Conservation (phyloP, 2,329 filamentous ascomycete species). For the Cryphonectria carpinicola region DNA sequence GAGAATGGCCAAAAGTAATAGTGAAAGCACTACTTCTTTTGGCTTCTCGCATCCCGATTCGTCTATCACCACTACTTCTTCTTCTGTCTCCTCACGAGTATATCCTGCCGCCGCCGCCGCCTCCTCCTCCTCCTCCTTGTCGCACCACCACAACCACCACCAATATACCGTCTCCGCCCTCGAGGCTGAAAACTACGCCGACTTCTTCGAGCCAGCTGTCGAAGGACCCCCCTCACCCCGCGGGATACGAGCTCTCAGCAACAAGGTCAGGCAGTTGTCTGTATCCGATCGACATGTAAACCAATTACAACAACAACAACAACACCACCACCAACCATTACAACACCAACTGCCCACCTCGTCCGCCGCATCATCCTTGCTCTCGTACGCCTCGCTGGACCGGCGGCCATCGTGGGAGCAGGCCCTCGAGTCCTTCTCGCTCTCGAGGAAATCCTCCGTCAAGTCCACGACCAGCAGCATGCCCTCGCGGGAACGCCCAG, state of each 20-base stretch:
- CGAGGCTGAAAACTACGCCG: constrained; percentile 38
- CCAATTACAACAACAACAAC: constrained; percentile 33
- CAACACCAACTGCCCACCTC: constrained; percentile 47
- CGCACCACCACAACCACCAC: constrained; percentile 7
- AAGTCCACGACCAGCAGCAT: constrained; percentile 58
- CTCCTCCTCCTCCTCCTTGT: not conserved
- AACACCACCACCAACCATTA: not conserved
- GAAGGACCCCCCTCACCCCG: constrained; percentile 66
- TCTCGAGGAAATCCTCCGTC: constrained; percentile 61
- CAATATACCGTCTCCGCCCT: constrained; percentile 23
- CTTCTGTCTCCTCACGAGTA: constrained; percentile 16
- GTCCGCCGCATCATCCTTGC: constrained; percentile 59
- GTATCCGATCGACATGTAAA: constrained; percentile 51
- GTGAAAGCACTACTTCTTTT: constrained; percentile 22
- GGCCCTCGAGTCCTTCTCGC: constrained; percentile 49
- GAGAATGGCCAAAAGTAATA: constrained; percentile 26
- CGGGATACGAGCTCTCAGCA: constrained; percentile 60
- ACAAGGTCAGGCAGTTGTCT: constrained; percentile 61
- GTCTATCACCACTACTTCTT: not conserved
- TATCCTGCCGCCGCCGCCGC: constrained; percentile 4
- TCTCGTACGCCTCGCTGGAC: constrained; percentile 49
- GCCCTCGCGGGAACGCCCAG: constrained; percentile 57
- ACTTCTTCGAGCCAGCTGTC: constrained; percentile 60
- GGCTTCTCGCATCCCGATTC: constrained; percentile 12
- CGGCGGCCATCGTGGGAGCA: constrained; percentile 53